These are phyloP conservation scores for Candida sanyaensis DNA, from an alignment of 1,139 yeast genomes.

Conservation along the genomic window DNA sequence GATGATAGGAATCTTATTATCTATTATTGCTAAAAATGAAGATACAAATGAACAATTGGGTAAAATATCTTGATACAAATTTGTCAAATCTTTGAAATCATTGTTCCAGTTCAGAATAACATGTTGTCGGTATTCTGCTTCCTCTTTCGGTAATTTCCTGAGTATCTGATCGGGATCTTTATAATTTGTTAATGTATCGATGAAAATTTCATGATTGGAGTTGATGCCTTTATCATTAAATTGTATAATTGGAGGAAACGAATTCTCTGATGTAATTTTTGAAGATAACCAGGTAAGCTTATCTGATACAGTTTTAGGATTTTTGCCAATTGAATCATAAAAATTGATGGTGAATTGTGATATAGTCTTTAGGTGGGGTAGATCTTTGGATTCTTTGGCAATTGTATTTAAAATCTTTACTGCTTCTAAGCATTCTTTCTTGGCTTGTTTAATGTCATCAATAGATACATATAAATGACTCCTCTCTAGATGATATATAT, in stretches of 20 bases:
- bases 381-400: conserved; percentile 14
- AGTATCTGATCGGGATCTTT: conserved; percentile 5
- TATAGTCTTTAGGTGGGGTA: conserved; percentile 11
- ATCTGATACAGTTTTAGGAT: conserved; percentile 15
- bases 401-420: conserved; percentile 27
- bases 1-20: conserved; percentile 16
- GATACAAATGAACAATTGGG: conserved; percentile 82
- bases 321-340: conserved; percentile 19
- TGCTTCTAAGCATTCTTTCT: conserved; percentile 22
- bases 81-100: conserved; percentile 19
- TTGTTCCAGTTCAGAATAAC: conserved; percentile 20
- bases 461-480: conserved; percentile 19
- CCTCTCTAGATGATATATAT: conserved; percentile 15
- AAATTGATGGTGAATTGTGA: conserved; percentile 23
- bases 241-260: conserved; percentile 38
- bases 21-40: conserved; percentile 50
- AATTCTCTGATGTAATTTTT: conserved; percentile 20
- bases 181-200: conserved; percentile 1
- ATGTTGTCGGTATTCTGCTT: conserved; percentile 16
- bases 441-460: conserved; percentile 19
- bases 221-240: conserved; percentile 16
- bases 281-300: conserved; percentile 51
- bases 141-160: conserved; percentile 20
- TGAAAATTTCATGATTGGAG: conserved; percentile 17
- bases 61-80: conserved; percentile 54